These are phyloP conservation scores for Emmonsiellopsis sp. DNA, from an alignment of 2,329 filamentous ascomycete species.

Conservation along the genomic window DNA sequence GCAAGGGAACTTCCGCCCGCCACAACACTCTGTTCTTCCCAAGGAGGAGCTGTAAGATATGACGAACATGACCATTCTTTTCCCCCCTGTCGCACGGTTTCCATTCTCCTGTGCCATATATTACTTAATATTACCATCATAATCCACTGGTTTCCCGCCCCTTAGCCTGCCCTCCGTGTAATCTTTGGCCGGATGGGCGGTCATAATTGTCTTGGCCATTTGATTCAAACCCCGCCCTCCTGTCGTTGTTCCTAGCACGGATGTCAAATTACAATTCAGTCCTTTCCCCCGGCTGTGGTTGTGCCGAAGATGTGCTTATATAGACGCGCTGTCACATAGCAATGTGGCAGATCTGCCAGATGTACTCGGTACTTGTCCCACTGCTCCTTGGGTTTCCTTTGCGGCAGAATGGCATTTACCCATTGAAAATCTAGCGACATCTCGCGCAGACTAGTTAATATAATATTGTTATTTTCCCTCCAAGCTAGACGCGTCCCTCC, in stretches of 20 bases:
- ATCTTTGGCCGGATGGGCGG: background rate
- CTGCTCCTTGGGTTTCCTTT: conserved; percentile 15
- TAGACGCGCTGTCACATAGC: conserved; percentile 18
- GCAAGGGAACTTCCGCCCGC: conserved; percentile 36
- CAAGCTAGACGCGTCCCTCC: too few relatives aligned
- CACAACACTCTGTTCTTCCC: conserved; percentile 21
- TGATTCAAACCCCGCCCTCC: background rate
- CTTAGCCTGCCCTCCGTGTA: background rate
- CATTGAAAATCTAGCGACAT: conserved; percentile 37
- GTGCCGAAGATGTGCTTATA: conserved; percentile 99
- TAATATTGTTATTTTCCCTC: too few relatives aligned
- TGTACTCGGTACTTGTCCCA: conserved; percentile 36
- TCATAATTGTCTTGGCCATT: background rate
- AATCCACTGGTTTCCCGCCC: background rate
- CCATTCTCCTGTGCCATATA: conserved; percentile 3
- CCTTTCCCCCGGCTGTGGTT: conserved; percentile 68
- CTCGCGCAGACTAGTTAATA: background rate
- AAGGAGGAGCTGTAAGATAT: conserved; percentile 34
- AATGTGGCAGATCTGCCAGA: conserved; percentile 23
- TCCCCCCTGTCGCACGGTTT: background rate
- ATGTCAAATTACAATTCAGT: conserved; percentile 99
- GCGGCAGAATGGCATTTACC: conserved; percentile 28
- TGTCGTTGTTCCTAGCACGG: conserved; percentile 56
- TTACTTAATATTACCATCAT: conserved; percentile 6
- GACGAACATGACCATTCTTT: conserved; percentile 6